Percentiles rank a stretch among this genome's conserved stretches.
Evolutionary conservation across 2,329 filamentous ascomycete species (phyloP).

Genomic region (Plenodomus lindquistii): DNA sequence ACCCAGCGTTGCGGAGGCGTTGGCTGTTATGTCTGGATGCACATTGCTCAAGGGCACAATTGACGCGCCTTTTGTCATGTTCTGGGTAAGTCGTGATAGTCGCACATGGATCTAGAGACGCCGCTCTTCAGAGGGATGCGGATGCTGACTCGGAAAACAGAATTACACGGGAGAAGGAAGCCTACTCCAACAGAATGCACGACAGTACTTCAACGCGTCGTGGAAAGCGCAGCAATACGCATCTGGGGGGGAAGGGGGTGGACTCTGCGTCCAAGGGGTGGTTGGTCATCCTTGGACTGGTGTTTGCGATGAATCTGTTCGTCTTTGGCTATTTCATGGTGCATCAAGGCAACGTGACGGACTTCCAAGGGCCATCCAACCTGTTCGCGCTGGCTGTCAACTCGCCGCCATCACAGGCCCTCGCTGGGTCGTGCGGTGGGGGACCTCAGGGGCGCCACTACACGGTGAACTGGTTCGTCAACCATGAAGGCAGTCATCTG

Average conservation of each 20-base stretch:
- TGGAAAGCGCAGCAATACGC: constrained; percentile 71
- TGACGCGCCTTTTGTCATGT: constrained; percentile 63
- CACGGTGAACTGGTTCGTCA: constrained; percentile 49
- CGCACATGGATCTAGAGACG: neutral
- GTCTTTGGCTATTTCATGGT: constrained; percentile 67
- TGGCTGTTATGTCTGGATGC: constrained; percentile 70
- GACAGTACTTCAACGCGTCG: constrained; percentile 66
- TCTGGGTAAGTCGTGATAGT: constrained; percentile 36
- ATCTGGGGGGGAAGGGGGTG: constrained; percentile 66
- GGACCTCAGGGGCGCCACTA: constrained; percentile 58
- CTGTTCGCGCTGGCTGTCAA: constrained; percentile 74
- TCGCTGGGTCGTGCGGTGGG: constrained; percentile 61
- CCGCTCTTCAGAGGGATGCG: neutral
- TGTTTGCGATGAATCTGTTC: constrained; percentile 69
- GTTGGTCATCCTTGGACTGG: constrained; percentile 65
- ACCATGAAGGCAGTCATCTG: constrained; percentile 57
- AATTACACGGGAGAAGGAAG: constrained; percentile 36
- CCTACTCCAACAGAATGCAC: constrained; percentile 51
- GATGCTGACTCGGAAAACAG: constrained; percentile 34
- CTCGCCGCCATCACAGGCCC: constrained; percentile 55
- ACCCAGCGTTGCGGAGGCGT: constrained; percentile 72
- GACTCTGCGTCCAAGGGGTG: constrained; percentile 67
- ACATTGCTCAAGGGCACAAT: constrained; percentile 66
- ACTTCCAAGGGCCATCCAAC: constrained; percentile 78
- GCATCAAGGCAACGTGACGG: constrained; percentile 68